Percentiles rank a stretch among this genome's conserved stretches.
These are phyloP conservation scores for Liquidambar formosana DNA, from an alignment of 164 flowering plant genomes.

Conservation along the genomic window DNA sequence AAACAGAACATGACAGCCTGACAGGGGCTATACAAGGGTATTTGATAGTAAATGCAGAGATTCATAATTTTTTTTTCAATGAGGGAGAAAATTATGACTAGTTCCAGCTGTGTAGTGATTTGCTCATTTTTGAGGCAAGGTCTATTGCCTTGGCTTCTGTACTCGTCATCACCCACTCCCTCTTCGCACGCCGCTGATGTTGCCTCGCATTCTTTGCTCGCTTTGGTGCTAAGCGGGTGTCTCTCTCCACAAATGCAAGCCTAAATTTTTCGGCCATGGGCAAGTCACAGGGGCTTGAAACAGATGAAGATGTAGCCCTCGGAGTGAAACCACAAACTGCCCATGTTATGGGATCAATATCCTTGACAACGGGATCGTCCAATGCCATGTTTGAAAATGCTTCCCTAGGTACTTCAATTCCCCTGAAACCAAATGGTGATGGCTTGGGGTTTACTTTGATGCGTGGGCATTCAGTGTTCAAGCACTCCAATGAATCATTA, in stretches of 20 bases:
- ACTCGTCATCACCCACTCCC: slow-evolving; percentile 58
- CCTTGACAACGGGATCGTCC: slow-evolving; percentile 63
- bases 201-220: slow-evolving; percentile 95
- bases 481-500: slow-evolving; percentile 48
- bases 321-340: slow-evolving; percentile 32
- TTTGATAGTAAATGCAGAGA: too few species aligned
- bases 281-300: slow-evolving; percentile 38
- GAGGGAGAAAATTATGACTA: too few species aligned
- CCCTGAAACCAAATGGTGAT: slow-evolving; percentile 60
- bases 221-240: slow-evolving; percentile 74
- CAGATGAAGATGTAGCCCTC: slow-evolving; percentile 19
- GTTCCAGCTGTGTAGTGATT: slow-evolving; percentile 33
- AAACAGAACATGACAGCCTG: not conserved
- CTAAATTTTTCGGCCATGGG: slow-evolving; percentile 88
- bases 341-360: slow-evolving; percentile 79
- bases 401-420: slow-evolving; percentile 56
- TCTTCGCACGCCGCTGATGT: slow-evolving; percentile 77
- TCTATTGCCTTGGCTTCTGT: slow-evolving; percentile 67
- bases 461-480: slow-evolving; percentile 80
- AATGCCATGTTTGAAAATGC: slow-evolving; percentile 51
- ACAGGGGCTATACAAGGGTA: too few species aligned
- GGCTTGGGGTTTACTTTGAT: slow-evolving; percentile 76
- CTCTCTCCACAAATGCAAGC: slow-evolving; percentile 90
- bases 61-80: too few species aligned
- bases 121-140: slow-evolving; percentile 59